Percentiles rank a stretch among this genome's conserved stretches.
Conservation (phyloP, 164 flowering plant genomes). For the Buxus sempervirens region DNA sequence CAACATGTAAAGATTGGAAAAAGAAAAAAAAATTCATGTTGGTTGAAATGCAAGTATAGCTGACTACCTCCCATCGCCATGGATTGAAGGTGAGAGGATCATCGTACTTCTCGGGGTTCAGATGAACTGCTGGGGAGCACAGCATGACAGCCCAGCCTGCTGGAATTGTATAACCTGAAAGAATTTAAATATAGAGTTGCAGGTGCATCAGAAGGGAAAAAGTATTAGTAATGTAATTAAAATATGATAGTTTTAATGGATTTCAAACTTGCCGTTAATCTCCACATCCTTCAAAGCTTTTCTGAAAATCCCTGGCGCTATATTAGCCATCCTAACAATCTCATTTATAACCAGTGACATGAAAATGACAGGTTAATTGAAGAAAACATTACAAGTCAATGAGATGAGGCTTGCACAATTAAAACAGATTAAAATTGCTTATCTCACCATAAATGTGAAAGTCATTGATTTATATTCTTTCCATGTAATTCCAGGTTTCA, state of each 20-base stretch:
- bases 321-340: constrained; percentile 9
- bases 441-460: constrained; percentile 7
- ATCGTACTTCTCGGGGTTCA: constrained; percentile 10
- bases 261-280: constrained; percentile 8
- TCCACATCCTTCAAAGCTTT: constrained; percentile 11
- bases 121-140: constrained; percentile 10
- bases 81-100: constrained; percentile 19
- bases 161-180: constrained; percentile 19
- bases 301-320: constrained; percentile 14
- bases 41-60: not conserved
- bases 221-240: not conserved
- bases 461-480: constrained; percentile 5
- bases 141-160: constrained; percentile 14
- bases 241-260: not conserved
- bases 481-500: constrained; percentile 4
- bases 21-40: not conserved
- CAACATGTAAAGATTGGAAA: not conserved
- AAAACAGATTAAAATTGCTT: not conserved
- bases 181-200: not conserved
- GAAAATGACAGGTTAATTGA: not conserved
- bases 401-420: not conserved
- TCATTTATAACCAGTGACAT: constrained; percentile 4
- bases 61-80: constrained; percentile 20
- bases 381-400: not conserved
- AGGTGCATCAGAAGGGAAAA: not conserved